phyloP scores from a whole-genome alignment of 2,329 filamentous ascomycete species.

The Fusarium bactridioides region DNA sequence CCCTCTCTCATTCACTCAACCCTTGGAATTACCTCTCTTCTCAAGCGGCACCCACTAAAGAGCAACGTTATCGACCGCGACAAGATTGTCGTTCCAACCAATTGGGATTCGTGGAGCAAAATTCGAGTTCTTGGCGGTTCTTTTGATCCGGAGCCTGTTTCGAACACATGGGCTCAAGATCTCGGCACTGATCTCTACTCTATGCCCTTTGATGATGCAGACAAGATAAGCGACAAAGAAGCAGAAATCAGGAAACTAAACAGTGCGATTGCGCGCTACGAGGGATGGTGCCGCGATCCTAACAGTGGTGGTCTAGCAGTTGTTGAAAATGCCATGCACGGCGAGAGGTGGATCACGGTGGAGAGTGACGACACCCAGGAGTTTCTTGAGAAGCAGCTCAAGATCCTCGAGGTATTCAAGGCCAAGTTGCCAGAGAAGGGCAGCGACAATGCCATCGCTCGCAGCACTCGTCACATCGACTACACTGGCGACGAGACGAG shows the following conservation, averaged over 20 bases:
- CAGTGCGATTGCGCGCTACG: conserved; percentile 76
- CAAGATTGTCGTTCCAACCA: conserved; percentile 92
- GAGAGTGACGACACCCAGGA: conserved; percentile 71
- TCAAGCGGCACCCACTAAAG: conserved; percentile 81
- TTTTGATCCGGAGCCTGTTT: conserved; percentile 89
- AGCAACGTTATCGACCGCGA: conserved; percentile 93
- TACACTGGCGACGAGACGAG: conserved; percentile 54
- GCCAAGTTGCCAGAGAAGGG: conserved; percentile 62
- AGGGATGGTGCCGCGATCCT: conserved; percentile 80
- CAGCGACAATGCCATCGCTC: conserved; percentile 34
- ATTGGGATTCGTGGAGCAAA: conserved; percentile 99
- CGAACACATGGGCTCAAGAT: conserved; percentile 85
- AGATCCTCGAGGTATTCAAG: conserved; percentile 72
- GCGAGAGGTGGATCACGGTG: conserved; percentile 46
- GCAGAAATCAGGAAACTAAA: conserved; percentile 48
- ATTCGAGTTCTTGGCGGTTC: conserved; percentile 90
- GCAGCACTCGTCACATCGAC: conserved; percentile 42
- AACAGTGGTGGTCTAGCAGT: conserved; percentile 64
- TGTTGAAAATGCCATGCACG: conserved; percentile 51
- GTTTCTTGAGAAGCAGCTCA: conserved; percentile 79
- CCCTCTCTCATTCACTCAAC: conserved; percentile 85
- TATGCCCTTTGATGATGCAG: conserved; percentile 31
- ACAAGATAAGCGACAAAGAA: conserved; percentile 36
- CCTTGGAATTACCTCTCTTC: conserved; percentile 82
- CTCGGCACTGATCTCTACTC: conserved; percentile 65